phyloP scores from a whole-genome alignment of 192 early-diverging fungal genomes.

The Geranomyces variabilis region DNA sequence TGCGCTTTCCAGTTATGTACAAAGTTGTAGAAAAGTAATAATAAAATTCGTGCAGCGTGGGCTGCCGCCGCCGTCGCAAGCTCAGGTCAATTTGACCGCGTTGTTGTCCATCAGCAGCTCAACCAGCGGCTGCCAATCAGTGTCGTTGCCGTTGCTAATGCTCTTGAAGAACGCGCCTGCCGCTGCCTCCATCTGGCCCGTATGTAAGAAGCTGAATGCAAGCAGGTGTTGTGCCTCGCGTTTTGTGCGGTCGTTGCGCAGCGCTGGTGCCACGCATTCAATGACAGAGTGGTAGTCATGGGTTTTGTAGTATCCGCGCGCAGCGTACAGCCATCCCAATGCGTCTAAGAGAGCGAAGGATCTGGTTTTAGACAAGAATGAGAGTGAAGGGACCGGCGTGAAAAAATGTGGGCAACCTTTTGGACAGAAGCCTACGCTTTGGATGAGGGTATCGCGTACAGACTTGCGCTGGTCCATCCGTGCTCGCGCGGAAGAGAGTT shows the following conservation, averaged over 20 bases:
- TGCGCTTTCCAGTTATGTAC: no score
- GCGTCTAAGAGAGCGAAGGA: slow-evolving; percentile 43
- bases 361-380: neutral
- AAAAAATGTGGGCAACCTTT: slow-evolving; percentile 58
- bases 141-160: slow-evolving; percentile 65
- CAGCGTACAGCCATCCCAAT: slow-evolving; percentile 66
- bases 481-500: neutral
- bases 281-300: slow-evolving; percentile 67
- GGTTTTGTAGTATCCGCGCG: slow-evolving; percentile 65
- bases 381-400: neutral
- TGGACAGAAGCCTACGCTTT: slow-evolving; percentile 62
- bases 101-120: slow-evolving; percentile 63
- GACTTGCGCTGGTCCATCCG: slow-evolving; percentile 51
- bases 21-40: no score
- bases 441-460: slow-evolving; percentile 53
- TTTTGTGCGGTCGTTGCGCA: slow-evolving; percentile 64
- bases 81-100: slow-evolving; percentile 53
- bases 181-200: slow-evolving; percentile 61
- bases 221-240: slow-evolving; percentile 64
- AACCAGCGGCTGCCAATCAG: slow-evolving; percentile 65
- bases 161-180: slow-evolving; percentile 64
- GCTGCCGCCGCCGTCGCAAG: neutral
- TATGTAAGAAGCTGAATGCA: slow-evolving; percentile 61
- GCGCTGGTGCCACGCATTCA: slow-evolving; percentile 62
- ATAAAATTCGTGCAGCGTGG: no score